Base-by-base conservation (phyloP, 768 basidiomycete genomes). In the Boletus subcaerulescens region DNA sequence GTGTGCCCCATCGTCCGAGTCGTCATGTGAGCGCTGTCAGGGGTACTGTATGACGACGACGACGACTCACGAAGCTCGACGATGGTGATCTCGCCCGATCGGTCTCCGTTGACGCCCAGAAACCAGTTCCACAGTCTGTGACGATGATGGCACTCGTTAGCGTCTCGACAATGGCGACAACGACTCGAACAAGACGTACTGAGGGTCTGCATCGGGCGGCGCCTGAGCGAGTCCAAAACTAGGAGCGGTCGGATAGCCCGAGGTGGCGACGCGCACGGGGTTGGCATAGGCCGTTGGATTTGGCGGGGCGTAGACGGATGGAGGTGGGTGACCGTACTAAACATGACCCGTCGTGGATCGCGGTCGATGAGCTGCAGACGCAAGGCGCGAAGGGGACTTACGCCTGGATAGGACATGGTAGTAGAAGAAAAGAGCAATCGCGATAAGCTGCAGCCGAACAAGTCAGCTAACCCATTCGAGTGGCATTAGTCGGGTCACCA, bases 51-150 rank as follows among this genome's bases (percentile, higher is more conserved):
- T 8, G 29, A 29, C 8, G 29, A 26, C 26, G 8, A 26, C 10
- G 5, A 11, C 5, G n/a, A 45, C 87, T 59, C 62, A 89, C 89
- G 80, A 15, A 91, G 80, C 65, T 91, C 89, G 3, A 57, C 57
- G 5, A 84, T 82, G 45, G 76, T 77, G 63, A 93, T 89, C 52
- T 76, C 73, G 0, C 85, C 86, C 8, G 87, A 88, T 72, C 83
- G 65, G 69, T 92, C 83, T 2, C 70, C 69, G 69, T 92, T 90
- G 20, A 91, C 89, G 12, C 83, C 67, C 20, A 62, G 58, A 70
- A 92, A 93, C 86, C 87, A 89, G 47, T 59, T 70, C 87, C 88
- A 91, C 8, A 91, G 65, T 63, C 53, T 53, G 14, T 17, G 8
- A 7, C 12, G 12, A 11, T 2, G 20, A 4, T 12, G 18, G 13